These are phyloP conservation scores for Ceratocystiopsis minuta DNA, from an alignment of 2,329 filamentous ascomycete genomes.

Conservation along the genomic window DNA sequence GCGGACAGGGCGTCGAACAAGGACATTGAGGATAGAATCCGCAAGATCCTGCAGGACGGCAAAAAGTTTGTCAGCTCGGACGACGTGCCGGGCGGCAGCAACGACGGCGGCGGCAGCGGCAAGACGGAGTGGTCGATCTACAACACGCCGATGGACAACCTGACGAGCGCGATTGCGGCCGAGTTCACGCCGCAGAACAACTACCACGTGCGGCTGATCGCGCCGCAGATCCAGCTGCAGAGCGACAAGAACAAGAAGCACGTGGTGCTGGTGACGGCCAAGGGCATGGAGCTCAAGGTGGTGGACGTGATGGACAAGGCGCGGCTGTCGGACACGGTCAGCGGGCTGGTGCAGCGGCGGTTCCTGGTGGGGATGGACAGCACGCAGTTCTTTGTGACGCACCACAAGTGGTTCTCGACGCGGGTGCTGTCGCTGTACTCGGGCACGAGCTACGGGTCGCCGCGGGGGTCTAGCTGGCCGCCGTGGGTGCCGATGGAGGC, in stretches of 20 bases:
- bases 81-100: constrained; percentile 11
- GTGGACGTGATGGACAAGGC: constrained; percentile 97
- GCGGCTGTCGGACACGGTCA: constrained; percentile 78
- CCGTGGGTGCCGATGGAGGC: constrained; percentile 97
- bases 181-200: constrained; percentile 85
- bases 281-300: constrained; percentile 95
- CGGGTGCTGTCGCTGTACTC: constrained; percentile 84
- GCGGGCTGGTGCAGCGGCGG: constrained; percentile 82
- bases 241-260: constrained; percentile 96
- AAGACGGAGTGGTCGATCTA: constrained; percentile 9
- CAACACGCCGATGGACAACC: constrained; percentile 36
- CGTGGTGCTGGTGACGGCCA: constrained; percentile 89
- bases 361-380: constrained; percentile 95
- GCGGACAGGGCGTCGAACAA: constrained; percentile 39
- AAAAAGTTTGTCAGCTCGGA: constrained; percentile 66
- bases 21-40: constrained; percentile 68
- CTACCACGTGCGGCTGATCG: constrained; percentile 87
- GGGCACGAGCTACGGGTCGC: constrained; percentile 78
- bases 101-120: constrained; percentile 8
- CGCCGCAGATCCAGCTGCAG: constrained; percentile 92
- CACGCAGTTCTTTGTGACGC: constrained; percentile 93
- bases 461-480: constrained; percentile 75
- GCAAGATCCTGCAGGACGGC: constrained; percentile 68
- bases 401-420: constrained; percentile 73
- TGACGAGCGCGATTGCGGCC: constrained; percentile 59